Conservation (phyloP, 306 rosid genomes). For the Sesbania bispinosa region DNA sequence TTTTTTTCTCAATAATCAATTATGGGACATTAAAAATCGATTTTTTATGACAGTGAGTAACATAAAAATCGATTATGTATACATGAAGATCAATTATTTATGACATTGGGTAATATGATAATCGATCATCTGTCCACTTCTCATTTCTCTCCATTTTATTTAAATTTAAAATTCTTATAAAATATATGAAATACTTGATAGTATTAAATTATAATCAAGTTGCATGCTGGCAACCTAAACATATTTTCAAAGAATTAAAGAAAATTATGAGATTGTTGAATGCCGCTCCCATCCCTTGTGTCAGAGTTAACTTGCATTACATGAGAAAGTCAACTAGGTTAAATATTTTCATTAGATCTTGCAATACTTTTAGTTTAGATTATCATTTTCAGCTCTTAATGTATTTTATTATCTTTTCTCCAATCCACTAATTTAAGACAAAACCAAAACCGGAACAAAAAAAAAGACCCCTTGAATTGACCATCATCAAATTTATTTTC, state of each 20-base stretch:
- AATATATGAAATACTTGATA: too few relatives aligned
- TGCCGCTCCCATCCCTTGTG: not conserved
- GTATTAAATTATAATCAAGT: too few relatives aligned
- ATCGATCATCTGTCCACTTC: too few relatives aligned
- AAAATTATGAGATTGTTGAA: not conserved
- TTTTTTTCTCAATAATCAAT: too few relatives aligned
- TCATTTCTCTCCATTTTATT: too few relatives aligned
- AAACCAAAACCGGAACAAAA: not conserved
- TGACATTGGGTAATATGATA: too few relatives aligned
- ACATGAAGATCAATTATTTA: too few relatives aligned
- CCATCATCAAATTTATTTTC: not conserved
- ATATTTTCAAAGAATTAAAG: not conserved
- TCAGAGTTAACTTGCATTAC: slow-evolving; percentile 2
- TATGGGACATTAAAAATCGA: too few relatives aligned
- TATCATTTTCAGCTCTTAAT: not conserved
- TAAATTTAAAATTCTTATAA: too few relatives aligned
- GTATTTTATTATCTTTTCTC: not conserved
- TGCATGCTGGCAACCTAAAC: too few relatives aligned
- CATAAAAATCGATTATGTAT: too few relatives aligned
- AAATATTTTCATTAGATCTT: slow-evolving; percentile 10
- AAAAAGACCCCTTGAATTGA: not conserved
- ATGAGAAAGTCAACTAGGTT: slow-evolving; percentile 18
- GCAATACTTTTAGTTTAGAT: not conserved
- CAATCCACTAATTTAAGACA: not conserved
- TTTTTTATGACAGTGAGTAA: too few relatives aligned